Conservation (phyloP, 169 alveolate genomes). For the Babesia sp. region DNA sequence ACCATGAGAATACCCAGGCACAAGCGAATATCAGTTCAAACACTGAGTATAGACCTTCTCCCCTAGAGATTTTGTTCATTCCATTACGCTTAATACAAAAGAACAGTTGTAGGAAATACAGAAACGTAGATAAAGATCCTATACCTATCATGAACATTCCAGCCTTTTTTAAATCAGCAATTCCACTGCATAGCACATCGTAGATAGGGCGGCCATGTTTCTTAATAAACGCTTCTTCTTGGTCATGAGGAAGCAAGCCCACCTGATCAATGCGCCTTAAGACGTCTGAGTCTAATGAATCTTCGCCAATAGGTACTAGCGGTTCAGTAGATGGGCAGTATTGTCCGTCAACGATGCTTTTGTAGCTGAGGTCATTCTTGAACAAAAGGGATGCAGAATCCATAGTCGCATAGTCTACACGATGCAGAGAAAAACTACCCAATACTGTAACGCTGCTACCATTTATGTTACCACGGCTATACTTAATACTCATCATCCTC, state of each 20-base stretch:
- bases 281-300: not conserved
- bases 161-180: slow-evolving; percentile 11
- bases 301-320: no score
- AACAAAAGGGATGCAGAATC: not conserved
- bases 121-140: not conserved
- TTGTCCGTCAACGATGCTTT: not conserved
- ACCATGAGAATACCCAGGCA: slow-evolving; percentile 30
- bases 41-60: not conserved
- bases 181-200: slow-evolving; percentile 40
- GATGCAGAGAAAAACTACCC: not conserved
- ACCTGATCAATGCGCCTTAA: slow-evolving; percentile 1
- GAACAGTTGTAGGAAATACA: not conserved
- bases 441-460: not conserved
- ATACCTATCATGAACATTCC: slow-evolving; percentile 2
- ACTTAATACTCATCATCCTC: not conserved
- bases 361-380: not conserved
- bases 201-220: slow-evolving; percentile 41
- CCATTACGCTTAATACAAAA: not conserved
- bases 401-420: not conserved
- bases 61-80: not conserved
- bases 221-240: not conserved
- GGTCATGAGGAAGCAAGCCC: not conserved
- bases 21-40: not conserved
- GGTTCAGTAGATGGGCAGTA: not conserved
- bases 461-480: not conserved